Base-by-base conservation (phyloP, 2,329 filamentous ascomycete genomes). In the Dryadomyces quercus-mongolicae region DNA sequence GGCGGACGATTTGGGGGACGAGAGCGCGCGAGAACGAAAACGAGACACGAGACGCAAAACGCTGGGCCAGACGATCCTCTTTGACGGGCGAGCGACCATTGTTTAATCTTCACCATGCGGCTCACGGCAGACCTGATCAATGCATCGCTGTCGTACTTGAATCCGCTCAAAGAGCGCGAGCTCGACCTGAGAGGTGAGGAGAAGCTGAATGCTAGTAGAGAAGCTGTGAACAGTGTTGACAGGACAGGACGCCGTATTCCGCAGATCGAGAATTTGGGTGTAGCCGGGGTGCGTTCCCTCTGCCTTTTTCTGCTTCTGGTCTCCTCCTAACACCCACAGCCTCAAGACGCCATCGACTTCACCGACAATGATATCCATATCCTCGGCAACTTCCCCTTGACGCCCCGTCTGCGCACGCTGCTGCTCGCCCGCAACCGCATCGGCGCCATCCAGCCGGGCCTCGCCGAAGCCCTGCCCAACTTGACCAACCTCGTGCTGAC, bases 121-220 rank as follows among this genome's bases (percentile, higher is more conserved):
- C 84, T 98, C 74, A 96, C 92, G 60, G 85, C 88, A 63, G 93
- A 97, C 71, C 84, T 97, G 66, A 94, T 98, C 74, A 82, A 89
- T 72, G 84, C 82, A 71, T 95, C 93, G 68, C 86, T 95, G 63
- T 96, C 92, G 70, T 98, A 96, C 79, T 86, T 97, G 73, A 98
- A 97, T 74, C 91, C 92, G 69, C 81, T 98, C 71, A 95, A 93
- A 75, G 93, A 98, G 80, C 89, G 93, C 72, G 93, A 98, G 81
- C 83, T 98, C 70, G 91, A 97, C 78, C 88, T 98, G 66, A 15
- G 21, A 48, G 21, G 4, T 6, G 21, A 21, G 4, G 16, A 16
- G 36, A n/a, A n/a, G 34, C 20, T 15, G 47, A 20, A n/a, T n/a
- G n/a, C n/a, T n/a, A n/a, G n/a, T n/a, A n/a, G 31, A 20, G n/a